A percentile compares a stretch with the other conserved stretches of the same genome.
Conservation (phyloP, 306 rosid genomes). For the Vicia sativa region DNA sequence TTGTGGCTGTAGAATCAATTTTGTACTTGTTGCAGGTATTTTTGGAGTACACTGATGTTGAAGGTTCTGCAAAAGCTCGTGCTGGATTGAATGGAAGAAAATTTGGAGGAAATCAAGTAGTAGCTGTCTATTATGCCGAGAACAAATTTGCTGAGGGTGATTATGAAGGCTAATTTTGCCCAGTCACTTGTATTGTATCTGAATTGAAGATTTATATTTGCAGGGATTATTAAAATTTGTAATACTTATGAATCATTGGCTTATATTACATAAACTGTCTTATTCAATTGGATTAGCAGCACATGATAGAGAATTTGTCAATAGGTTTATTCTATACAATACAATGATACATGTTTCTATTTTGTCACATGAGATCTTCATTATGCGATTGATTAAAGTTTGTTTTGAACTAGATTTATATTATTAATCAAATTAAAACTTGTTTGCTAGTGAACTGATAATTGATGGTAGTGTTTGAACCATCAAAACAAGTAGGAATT, state of each 20-base stretch:
- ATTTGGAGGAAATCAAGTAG: constrained; percentile 85
- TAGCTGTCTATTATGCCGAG: constrained; percentile 79
- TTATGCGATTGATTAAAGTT: background rate
- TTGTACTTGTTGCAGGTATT: constrained; percentile 59
- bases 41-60: constrained; percentile 84
- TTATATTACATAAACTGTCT: constrained; percentile 25
- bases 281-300: background rate
- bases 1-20: background rate
- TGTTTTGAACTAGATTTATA: constrained; percentile 5
- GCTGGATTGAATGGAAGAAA: constrained; percentile 84
- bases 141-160: constrained; percentile 84
- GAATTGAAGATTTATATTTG: constrained; percentile 25
- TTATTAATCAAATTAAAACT: background rate
- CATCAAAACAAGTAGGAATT: background rate
- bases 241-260: constrained; percentile 21
- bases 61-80: constrained; percentile 85
- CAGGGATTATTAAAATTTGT: constrained; percentile 34
- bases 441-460: background rate
- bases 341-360: background rate
- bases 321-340: constrained; percentile 24
- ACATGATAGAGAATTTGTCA: constrained; percentile 31
- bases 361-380: background rate
- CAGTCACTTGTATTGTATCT: constrained; percentile 24
- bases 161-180: constrained; percentile 62
- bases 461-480: background rate